Evolutionary conservation across 352 stramenopile genomes (phyloP).

Genomic region (Globisporangium nunn): DNA sequence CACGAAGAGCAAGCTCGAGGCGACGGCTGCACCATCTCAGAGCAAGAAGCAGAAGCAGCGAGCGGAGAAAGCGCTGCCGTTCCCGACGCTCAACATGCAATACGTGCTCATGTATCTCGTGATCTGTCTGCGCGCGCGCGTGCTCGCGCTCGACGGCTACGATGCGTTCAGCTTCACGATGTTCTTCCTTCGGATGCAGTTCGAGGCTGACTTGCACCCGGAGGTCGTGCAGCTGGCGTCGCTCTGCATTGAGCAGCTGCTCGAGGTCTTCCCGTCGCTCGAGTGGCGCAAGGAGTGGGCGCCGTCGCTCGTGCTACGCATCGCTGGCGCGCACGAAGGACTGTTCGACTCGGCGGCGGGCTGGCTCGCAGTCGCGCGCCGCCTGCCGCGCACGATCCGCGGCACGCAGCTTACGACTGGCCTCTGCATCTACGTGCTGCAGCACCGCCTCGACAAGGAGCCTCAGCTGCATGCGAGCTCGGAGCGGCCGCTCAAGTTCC

Average conservation of each 20-base stretch:
- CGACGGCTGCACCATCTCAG: slow-evolving; percentile 16
- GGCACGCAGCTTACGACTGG: slow-evolving; percentile 73
- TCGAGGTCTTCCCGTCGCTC: slow-evolving; percentile 56
- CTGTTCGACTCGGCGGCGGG: slow-evolving; percentile 70
- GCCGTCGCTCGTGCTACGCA: slow-evolving; percentile 66
- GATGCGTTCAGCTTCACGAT: slow-evolving; percentile 82
- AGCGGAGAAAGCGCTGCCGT: slow-evolving; percentile 24
- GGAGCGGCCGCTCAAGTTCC: slow-evolving; percentile 73
- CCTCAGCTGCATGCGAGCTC: slow-evolving; percentile 26
- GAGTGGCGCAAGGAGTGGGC: slow-evolving; percentile 78
- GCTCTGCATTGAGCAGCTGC: slow-evolving; percentile 72
- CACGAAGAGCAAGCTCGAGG: slow-evolving; percentile 64
- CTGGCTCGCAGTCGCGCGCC: slow-evolving; percentile 68
- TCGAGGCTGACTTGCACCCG: slow-evolving; percentile 64
- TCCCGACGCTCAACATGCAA: slow-evolving; percentile 78
- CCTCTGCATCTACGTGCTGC: slow-evolving; percentile 69
- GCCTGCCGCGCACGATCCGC: slow-evolving; percentile 60
- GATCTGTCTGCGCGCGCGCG: slow-evolving; percentile 43
- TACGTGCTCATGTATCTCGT: slow-evolving; percentile 73
- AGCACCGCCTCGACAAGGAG: slow-evolving; percentile 70
- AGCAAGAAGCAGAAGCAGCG: slow-evolving; percentile 14
- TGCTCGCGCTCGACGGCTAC: slow-evolving; percentile 53
- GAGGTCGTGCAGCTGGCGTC: slow-evolving; percentile 72
- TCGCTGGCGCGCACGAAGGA: slow-evolving; percentile 65
- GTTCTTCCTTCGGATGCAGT: slow-evolving; percentile 85